Evolutionary conservation across 305 asterid species (phyloP), one percentile per base, ranked within the genome.

Genomic region (Coffea humblotiana): DNA sequence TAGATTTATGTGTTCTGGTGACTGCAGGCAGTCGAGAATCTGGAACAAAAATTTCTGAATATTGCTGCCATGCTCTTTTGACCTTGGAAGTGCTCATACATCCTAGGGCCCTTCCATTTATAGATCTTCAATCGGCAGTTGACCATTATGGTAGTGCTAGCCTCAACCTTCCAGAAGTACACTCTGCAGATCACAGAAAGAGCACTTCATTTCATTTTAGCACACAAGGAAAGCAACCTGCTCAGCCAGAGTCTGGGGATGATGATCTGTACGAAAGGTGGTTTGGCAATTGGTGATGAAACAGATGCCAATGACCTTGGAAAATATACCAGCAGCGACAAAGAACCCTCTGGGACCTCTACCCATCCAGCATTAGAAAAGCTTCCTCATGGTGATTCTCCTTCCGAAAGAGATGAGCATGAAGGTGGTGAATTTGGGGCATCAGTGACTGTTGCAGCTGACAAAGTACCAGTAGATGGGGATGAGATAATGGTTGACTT

Each of bases 11-110:
- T 23, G 54, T 71, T 56, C 16, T 63, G 72, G 18, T 77, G 29
- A 25, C 27, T 86, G 83, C 87, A 95, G 98, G 98, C 77, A 72
- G 69, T 72, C 90, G 51, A 84, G 92, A 87, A 82, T 83, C 89
- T 25, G 92, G 92, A 78, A 90, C 94, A 48, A 87, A 78, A 74
- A 82, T 90, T 71, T 88, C 90, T 6, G 90, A 87, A 54, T 86
- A 65, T 82, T 92, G 96, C 79, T 79, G 89, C 63, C 91, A 84
- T 63, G 97, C 98, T 40, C 88, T 92, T 82, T 86, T 88, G 86
- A 79, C 93, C 78, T 83, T 95, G 86, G 94, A 93, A 86, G 94
- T 89, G 82, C 92, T 95, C 86, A 84, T 90, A 79, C 97, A 92
- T 86, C 97, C 94, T 16, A 86, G 97, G 84, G 86, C 88, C 75